Conservation (phyloP, 192 early-diverging fungal species). For the Coemansia sp. region DNA sequence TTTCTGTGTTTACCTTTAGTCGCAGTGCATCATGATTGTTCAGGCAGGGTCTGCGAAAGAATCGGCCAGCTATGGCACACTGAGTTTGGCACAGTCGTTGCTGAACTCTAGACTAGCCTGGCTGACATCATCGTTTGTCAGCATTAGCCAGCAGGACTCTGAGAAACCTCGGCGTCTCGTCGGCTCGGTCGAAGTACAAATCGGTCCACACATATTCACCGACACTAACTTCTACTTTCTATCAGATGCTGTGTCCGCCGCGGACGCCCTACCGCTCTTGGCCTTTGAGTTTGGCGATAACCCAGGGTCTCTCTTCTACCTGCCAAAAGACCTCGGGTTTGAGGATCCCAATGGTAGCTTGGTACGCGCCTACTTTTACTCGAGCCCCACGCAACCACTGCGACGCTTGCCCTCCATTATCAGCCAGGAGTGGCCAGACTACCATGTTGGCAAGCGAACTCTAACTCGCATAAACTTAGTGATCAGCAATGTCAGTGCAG, state of each 20-base stretch:
- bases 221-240: conserved; percentile 50
- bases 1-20: background rate
- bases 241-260: background rate
- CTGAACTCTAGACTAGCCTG: conserved; percentile 39
- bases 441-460: conserved; percentile 10
- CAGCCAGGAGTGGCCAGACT: conserved; percentile 18
- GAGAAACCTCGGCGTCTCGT: conserved; percentile 11
- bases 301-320: conserved; percentile 46
- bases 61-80: conserved; percentile 16
- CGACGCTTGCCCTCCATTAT: conserved; percentile 13
- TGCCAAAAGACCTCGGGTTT: conserved; percentile 59
- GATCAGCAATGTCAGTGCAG: background rate
- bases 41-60: conserved; percentile 4
- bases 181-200: conserved; percentile 46
- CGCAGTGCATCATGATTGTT: conserved; percentile 5
- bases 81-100: conserved; percentile 42
- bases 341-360: conserved; percentile 22
- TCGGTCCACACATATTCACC: conserved; percentile 58
- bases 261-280: conserved; percentile 16
- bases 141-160: background rate
- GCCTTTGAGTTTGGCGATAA: conserved; percentile 61
- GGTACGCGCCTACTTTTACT: conserved; percentile 17
- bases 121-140: conserved; percentile 30
- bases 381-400: conserved; percentile 4
- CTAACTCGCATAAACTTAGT: conserved; percentile 24